Base-by-base conservation (phyloP, 176 grass and related monocot genomes). In the Eragrostis curvula region DNA sequence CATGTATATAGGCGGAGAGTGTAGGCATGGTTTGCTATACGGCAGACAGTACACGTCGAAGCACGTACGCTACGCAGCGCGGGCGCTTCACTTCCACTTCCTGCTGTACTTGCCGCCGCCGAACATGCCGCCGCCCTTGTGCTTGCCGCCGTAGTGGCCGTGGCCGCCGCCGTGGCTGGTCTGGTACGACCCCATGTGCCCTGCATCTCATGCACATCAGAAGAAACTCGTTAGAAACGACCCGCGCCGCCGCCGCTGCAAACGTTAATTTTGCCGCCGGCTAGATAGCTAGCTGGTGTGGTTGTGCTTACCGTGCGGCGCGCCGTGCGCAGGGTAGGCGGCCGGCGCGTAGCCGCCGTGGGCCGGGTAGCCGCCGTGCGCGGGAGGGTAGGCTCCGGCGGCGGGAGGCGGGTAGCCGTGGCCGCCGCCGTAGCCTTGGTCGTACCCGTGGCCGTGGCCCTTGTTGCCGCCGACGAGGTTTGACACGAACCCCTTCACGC, bases 111-210 rank as follows among this genome's bases (percentile, higher is more conserved):
- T 82, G 55, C 85, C 85, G 55, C 85, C 85, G 18, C 87, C 87
- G 73, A 52, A 76, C 79, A 71, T 81, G 77, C 82, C 87, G 74
- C 80, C 86, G 71, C 71, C 71, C 71, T 85, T 77, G 87, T 85
- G 83, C 87, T 89, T 89, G 30, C 87, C 87, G 77, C 82, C 82
- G 25, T 63, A 32, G 66, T 74, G 42, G 45, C 83, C 68, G 68
- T 64, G 55, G 53, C 83, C 68, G 68, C 73, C 41, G 80, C 79
- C 63, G 44, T 88, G 74, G 20, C 81, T 53, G 51, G 51, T 70
- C 23, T 89, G 56, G 71, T 81, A 85, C 40, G 87, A 81, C 29
- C 87, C 87, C 78, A 21, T 48, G 72, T 89, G 78, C 18, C 77
- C 81, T 88, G 81, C 42, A 0, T 12, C 4, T 2, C 21, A 60